Conservation (phyloP, 192 early-diverging fungal genomes). For the Backusella morwellensis region DNA sequence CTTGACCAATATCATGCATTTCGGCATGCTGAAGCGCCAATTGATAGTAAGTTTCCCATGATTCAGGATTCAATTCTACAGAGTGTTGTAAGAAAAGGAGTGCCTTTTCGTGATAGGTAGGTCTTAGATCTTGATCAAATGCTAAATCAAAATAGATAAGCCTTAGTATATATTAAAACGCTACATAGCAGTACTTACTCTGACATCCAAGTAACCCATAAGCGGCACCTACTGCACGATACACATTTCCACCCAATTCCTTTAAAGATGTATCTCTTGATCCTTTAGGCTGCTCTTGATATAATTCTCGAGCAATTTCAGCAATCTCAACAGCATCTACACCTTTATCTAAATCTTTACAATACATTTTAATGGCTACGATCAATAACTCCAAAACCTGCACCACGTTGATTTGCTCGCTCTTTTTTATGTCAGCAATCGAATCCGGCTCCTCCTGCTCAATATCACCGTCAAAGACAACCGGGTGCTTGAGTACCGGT, state of each 20-base stretch:
- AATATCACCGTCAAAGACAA: background rate
- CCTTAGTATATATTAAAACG: background rate
- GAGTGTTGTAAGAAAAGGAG: conserved; percentile 52
- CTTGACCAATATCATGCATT: conserved; percentile 59
- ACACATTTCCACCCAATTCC: conserved; percentile 21
- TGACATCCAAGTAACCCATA: conserved; percentile 40
- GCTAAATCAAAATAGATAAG: conserved; percentile 32
- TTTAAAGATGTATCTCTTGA: background rate
- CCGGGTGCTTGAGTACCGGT: background rate
- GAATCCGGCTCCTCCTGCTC: background rate
- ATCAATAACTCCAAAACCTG: conserved; percentile 26
- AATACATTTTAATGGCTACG: conserved; percentile 44
- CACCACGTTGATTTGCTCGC: conserved; percentile 23
- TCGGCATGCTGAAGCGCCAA: conserved; percentile 68
- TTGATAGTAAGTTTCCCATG: conserved; percentile 62
- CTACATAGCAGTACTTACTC: conserved; percentile 22
- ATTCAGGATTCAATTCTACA: conserved; percentile 44
- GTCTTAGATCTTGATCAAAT: conserved; percentile 60
- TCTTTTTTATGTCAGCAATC: conserved; percentile 24
- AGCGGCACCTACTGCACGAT: conserved; percentile 34
- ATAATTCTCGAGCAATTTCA: conserved; percentile 21
- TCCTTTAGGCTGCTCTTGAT: conserved; percentile 2
- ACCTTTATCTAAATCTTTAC: conserved; percentile 31
- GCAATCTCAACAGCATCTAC: conserved; percentile 30
- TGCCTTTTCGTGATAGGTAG: conserved; percentile 59